Base-by-base conservation (phyloP, 352 stramenopile genomes). In the Phytophthora aleatoria region DNA sequence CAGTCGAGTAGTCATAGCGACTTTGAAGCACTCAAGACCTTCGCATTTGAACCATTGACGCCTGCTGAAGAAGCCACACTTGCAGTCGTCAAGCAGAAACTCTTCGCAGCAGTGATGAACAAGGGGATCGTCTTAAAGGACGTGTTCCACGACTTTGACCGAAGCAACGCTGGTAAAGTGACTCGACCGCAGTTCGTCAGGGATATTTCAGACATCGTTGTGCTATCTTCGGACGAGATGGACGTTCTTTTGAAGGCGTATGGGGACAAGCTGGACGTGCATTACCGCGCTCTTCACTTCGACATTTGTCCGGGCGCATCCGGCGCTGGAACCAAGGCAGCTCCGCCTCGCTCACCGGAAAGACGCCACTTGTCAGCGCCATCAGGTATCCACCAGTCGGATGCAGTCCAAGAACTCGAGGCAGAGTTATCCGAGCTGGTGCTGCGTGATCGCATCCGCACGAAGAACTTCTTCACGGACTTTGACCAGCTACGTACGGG, bases 111-210 rank as follows among this genome's bases (percentile, higher is more conserved):
- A 0, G 79, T 92, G n/a, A 79, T 82, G 58, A 86, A 76, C 66
- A 92, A 92, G 53, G 87, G 87, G 8, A 79, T 95, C 43, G 83
- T 95, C n/a, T 62, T 95, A 7, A 95, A 95, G 57, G 85, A 94
- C 47, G 85, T 95, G 0, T 95, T 95, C 54, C 87, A 86, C 43
- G 87, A 95, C 58, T 95, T 95, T 24, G 85, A 95, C 51, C 76
- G 81, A 44, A 94, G 77, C 68, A 93, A 95, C 50, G 83, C 84
- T 10, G 87, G 87, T 27, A 92, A 92, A 55, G 87, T 95, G 30
- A 94, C 85, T 5, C 89, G 88, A 45, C 41, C 85, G 8, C 85
- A 93, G 68, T 95, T 95, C 49, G 69, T 90, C 2, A 73, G 87
- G 11, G 82, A 92, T 54, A 60, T 95, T 27, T 70, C 85, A 1